Evolutionary conservation across 176 grass and related monocot species (phyloP).

Genomic region (Triticum aestivum): IWGSC_CS_RefSeq_v2.1 NC_057800.1:108093897-108094396

Average conservation of each 20-base stretch:
- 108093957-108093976: background rate
- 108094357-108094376: slow-evolving; percentile 77
- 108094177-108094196: too few relatives aligned
- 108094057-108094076: background rate
- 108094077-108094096: background rate
- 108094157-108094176: too few relatives aligned
- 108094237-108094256: too few relatives aligned
- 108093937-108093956: background rate
- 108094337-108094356: background rate
- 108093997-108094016: background rate
- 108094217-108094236: too few relatives aligned
- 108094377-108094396: slow-evolving; percentile 66
- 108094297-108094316: background rate
- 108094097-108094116: background rate
- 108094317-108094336: background rate
- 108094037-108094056: slow-evolving; percentile 9
- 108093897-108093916: slow-evolving; percentile 9
- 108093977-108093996: background rate
- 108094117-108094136: background rate
- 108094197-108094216: too few relatives aligned
- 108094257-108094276: too few relatives aligned
- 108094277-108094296: too few relatives aligned
- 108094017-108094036: slow-evolving; percentile 7
- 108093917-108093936: background rate
- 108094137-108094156: background rate